Base-by-base conservation (phyloP, 2,329 filamentous ascomycete genomes). In the Penicillium glabrum region DNA sequence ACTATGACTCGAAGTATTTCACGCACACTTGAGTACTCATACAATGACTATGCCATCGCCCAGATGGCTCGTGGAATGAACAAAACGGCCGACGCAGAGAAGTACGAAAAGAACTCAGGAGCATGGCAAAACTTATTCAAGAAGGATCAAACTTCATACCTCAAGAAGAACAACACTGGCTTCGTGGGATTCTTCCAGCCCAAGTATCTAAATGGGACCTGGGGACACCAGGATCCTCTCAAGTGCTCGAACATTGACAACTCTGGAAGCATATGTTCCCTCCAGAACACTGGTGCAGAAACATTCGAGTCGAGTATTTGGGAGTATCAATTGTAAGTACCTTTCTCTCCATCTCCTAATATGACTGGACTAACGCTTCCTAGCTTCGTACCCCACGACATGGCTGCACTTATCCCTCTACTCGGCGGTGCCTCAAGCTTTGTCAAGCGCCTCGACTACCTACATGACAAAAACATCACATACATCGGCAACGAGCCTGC, bases 181-280 rank as follows among this genome's bases (percentile, higher is more conserved):
- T 92, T 89, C 63, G 78, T 75, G 0, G 89, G 89, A 0, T 92
- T 91, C 72, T 86, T 91, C 58, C 86, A 90, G 68, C 88, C 89
- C 0, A 84, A 82, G 49, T 87, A 83, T 58, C 69, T 87, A 0
- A 91, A 92, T 66, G 79, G 81, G 24, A 90, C 87, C 0, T 92
- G 86, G 85, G 87, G 82, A 2, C 84, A 77, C 51, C 89, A 91
- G 85, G 6, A 80, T 84, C 46, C 81, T 73, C 72, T 81, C 27
- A 75, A 75, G 35, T 75, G 77, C 10, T 90, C 51, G 81, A 89
- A 77, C 82, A 77, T 63, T 82, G 85, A 46, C 84, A 79, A 41
- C 10, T 71, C 63, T n/a, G 63, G 63, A 8, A 72, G 57, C 23
- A 53, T 63, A 24, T 74, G 71, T 43, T 74, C 71, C 0, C 63